Base-by-base conservation (phyloP, 1,139 yeast species). In the Candida mesenterica region DNA sequence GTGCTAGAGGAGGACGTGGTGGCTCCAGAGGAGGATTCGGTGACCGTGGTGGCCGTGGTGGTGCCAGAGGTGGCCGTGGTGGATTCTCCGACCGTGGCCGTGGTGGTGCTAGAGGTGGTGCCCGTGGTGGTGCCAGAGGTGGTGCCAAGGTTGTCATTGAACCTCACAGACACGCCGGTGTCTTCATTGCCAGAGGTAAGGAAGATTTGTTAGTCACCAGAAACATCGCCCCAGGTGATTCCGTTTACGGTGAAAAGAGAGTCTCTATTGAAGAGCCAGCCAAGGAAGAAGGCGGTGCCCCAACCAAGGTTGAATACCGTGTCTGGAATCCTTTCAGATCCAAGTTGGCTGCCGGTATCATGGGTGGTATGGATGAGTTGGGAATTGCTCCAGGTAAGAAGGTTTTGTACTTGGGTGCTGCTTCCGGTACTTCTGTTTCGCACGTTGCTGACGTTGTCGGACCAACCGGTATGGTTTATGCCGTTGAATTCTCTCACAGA, bases 311-410 rank as follows among this genome's bases (percentile, higher is more conserved):
- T 45, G 98, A 92, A 74, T 92, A 92, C 82, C 90, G 98, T 79
- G 98, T 92, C 50, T 92, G 99, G 99, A 92, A 92, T 72, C 98
- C 98, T 49, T 92, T 92, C 84, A 84, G 98, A 83, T 92, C 97
- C 48, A 92, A 92, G 80, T 77, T 92, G 74, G 98, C 98, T 62
- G 98, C 98, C 45, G 98, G 98, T 86, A 87, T 92, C 54, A 86
- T 92, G 89, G 98, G 98, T 72, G 98, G 98, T 82, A 73, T 92
- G 55, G 98, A 92, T 65, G 97, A 94, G 72, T 72, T 94, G 55
- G 95, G 89, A 72, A 85, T 92, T 68, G 95, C 88, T 39, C 98
- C 98, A 58, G 98, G 98, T 61, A 87, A 87, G 75, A 92, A 92
- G 77, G 98, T 92, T 38, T 78, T 92, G 51, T 92, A 92, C 69